A percentile compares a stretch with the other conserved stretches of the same genome.
phyloP scores from a whole-genome alignment of 2,329 filamentous ascomycete species.

The Gliomastix tumulicola region DNA sequence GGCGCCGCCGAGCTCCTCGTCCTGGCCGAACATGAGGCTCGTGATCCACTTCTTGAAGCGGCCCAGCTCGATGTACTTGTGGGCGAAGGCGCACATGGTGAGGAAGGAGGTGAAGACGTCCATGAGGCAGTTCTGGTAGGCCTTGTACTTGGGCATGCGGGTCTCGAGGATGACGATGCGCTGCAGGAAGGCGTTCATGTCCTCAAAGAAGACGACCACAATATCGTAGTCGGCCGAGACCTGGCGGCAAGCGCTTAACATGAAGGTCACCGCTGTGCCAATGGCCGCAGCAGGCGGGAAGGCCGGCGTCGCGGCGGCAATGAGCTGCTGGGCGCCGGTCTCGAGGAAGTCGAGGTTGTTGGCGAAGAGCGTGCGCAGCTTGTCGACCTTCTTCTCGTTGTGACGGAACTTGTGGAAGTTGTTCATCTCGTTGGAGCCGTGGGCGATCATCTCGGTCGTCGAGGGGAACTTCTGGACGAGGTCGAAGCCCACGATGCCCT shows the following conservation, averaged over 20 bases:
- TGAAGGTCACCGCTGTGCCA: constrained; percentile 21
- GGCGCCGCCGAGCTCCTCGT: constrained; percentile 19
- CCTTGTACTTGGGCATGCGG: constrained; percentile 17
- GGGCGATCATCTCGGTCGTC: constrained; percentile 15
- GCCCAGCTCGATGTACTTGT: constrained; percentile 23
- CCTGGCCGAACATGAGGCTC: constrained; percentile 19
- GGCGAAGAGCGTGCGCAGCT: constrained; percentile 17
- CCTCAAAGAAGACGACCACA: constrained; percentile 27
- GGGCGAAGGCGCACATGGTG: constrained; percentile 21
- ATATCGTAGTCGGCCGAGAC: constrained; percentile 29
- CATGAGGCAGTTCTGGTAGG: constrained; percentile 24
- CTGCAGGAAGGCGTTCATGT: constrained; percentile 26
- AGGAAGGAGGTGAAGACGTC: constrained; percentile 26
- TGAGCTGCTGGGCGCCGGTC: constrained; percentile 17
- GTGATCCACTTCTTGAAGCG: constrained; percentile 23
- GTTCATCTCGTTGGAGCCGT: constrained; percentile 18
- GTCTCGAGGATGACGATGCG: constrained; percentile 23
- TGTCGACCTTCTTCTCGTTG: constrained; percentile 22
- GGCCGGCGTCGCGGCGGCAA: constrained; percentile 16
- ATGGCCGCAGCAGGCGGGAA: constrained; percentile 24
- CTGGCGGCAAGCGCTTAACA: constrained; percentile 18
- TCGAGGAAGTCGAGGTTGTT: constrained; percentile 29
- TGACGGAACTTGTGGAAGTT: constrained; percentile 23
- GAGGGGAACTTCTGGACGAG: constrained; percentile 18
- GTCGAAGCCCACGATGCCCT: constrained; percentile 22